Percentiles rank a stretch among this genome's conserved stretches.
Conservation (phyloP, 441 rosid species). For the Erodium chrysanthum region DNA sequence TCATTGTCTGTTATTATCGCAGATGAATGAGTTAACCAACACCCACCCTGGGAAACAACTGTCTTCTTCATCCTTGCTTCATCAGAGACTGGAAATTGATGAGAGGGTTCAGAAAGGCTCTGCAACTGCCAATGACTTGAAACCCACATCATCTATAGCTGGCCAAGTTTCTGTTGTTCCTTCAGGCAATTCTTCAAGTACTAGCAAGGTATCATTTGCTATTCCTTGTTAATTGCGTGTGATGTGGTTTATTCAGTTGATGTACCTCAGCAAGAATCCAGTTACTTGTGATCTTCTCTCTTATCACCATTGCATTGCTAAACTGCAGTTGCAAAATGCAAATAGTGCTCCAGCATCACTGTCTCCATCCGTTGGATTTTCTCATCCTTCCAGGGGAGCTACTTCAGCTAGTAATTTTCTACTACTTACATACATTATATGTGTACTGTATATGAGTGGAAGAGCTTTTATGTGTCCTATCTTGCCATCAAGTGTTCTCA, state of each 20-base stretch:
- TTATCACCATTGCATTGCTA: slow-evolving; percentile 7
- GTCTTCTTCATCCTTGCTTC: slow-evolving; percentile 43
- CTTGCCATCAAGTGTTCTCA: not conserved
- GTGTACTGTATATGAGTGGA: not conserved
- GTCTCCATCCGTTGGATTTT: slow-evolving; percentile 49
- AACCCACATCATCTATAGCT: slow-evolving; percentile 32
- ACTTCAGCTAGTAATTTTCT: slow-evolving; percentile 67
- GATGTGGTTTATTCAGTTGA: not conserved
- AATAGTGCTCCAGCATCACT: slow-evolving; percentile 35
- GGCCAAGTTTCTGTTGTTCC: slow-evolving; percentile 35
- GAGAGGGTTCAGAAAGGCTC: slow-evolving; percentile 47
- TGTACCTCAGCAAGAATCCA: slow-evolving; percentile 6
- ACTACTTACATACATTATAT: slow-evolving; percentile 10
- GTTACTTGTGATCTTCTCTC: not conserved
- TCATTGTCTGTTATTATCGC: slow-evolving; percentile 18
- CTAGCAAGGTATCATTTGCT: slow-evolving; percentile 41
- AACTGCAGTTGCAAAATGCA: slow-evolving; percentile 33
- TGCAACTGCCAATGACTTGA: slow-evolving; percentile 37
- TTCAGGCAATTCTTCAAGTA: slow-evolving; percentile 39
- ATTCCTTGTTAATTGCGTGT: slow-evolving; percentile 3
- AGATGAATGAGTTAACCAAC: slow-evolving; percentile 40
- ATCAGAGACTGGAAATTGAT: slow-evolving; percentile 46
- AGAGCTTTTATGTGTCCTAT: not conserved
- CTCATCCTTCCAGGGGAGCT: slow-evolving; percentile 57
- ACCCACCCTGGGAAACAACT: slow-evolving; percentile 42